Percentiles rank a stretch among this genome's conserved stretches.
These are phyloP conservation scores for Cadophora sp. DNA, from an alignment of 2,329 filamentous ascomycete genomes.

Conservation along the genomic window DNA sequence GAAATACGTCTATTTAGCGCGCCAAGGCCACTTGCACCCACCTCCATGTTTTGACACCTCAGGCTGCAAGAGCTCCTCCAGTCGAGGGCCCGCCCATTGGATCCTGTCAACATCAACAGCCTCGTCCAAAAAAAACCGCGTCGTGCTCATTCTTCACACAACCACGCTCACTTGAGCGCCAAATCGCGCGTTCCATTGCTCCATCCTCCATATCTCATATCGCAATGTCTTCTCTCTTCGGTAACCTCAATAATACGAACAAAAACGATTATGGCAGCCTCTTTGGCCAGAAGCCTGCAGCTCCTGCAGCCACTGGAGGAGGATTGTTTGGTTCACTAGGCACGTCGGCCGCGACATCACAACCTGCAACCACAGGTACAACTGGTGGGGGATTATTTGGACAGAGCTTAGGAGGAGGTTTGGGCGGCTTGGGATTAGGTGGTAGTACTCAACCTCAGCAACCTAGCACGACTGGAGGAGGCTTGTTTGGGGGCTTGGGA, in stretches of 20 bases:
- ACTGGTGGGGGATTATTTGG: conserved; percentile 25
- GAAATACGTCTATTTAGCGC: background rate
- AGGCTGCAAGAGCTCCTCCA: conserved; percentile 1
- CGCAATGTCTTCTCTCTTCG: conserved; percentile 35
- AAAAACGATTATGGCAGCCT: conserved; percentile 18
- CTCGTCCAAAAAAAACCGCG: conserved; percentile 17
- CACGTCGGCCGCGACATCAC: conserved; percentile 16
- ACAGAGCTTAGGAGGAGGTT: background rate
- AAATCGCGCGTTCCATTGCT: conserved; percentile 13
- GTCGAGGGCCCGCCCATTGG: background rate
- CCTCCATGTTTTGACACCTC: background rate
- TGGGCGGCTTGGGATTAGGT: background rate
- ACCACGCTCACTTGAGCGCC: conserved; percentile 19
- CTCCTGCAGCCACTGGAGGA: conserved; percentile 11
- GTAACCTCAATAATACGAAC: conserved; percentile 26
- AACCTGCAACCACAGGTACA: conserved; percentile 16
- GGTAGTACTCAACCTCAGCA: conserved; percentile 21
- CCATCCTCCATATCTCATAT: background rate
- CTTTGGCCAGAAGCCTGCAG: conserved; percentile 27
- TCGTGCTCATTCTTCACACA: background rate
- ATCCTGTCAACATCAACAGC: conserved; percentile 7
- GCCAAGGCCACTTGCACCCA: background rate
- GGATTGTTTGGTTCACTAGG: conserved; percentile 22
- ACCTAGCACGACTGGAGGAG: conserved; percentile 22
- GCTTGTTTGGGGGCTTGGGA: conserved; percentile 31